Percentiles rank a stretch among this genome's conserved stretches.
These are phyloP conservation scores for Fusarium irregulare DNA, from an alignment of 2,329 filamentous ascomycete species.

Conservation along the genomic window DNA sequence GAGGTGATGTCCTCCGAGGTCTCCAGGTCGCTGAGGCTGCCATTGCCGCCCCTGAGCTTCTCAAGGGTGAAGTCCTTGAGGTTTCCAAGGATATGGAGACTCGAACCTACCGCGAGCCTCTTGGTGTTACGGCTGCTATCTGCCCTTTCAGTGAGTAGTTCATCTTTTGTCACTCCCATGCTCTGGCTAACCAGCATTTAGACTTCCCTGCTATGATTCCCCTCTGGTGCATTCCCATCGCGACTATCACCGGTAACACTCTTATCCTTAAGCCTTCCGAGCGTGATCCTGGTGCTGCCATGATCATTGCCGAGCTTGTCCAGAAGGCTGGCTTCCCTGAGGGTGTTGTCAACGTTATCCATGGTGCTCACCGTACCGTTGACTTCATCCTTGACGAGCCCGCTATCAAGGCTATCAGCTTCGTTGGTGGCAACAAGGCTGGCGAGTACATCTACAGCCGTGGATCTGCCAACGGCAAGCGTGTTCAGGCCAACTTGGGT, in stretches of 20 bases:
- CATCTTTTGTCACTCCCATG: neutral
- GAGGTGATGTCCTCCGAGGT: conserved; percentile 82
- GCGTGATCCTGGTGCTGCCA: conserved; percentile 83
- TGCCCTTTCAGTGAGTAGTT: conserved; percentile 81
- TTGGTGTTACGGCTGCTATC: conserved; percentile 85
- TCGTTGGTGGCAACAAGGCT: conserved; percentile 88
- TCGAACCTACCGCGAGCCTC: conserved; percentile 80
- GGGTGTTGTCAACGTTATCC: conserved; percentile 85
- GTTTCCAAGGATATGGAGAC: conserved; percentile 94
- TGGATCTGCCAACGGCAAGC: conserved; percentile 86
- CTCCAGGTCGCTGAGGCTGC: conserved; percentile 88
- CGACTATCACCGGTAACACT: conserved; percentile 85
- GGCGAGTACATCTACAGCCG: conserved; percentile 87
- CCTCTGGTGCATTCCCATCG: conserved; percentile 89
- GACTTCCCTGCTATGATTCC: conserved; percentile 95
- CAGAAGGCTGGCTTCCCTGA: conserved; percentile 84
- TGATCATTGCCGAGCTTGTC: conserved; percentile 85
- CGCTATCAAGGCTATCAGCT: conserved; percentile 86
- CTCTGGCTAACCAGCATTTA: conserved; percentile 49
- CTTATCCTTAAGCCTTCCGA: conserved; percentile 88
- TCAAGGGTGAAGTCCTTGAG: conserved; percentile 86
- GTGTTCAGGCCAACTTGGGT: conserved; percentile 87
- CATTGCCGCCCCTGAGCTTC: conserved; percentile 81
- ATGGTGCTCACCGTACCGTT: conserved; percentile 82
- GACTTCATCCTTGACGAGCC: conserved; percentile 90